These are phyloP conservation scores for Phaffia rhodozyma DNA, from an alignment of 1,284 basidiomycete genomes.

Conservation along the genomic window DNA sequence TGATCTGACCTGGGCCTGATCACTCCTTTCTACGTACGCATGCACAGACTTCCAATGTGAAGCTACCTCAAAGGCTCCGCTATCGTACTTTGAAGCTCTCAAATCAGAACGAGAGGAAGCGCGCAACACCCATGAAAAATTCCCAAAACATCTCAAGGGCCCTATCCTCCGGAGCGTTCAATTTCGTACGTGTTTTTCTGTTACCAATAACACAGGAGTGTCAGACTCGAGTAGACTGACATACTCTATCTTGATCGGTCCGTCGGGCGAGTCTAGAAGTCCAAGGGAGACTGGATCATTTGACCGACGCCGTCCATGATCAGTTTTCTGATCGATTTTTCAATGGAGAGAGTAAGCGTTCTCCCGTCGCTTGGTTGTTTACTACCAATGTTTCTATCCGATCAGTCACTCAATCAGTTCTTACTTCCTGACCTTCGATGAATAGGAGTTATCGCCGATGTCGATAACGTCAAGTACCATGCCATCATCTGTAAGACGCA, in stretches of 20 bases:
- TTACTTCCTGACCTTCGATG: not conserved
- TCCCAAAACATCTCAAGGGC: constrained; percentile 83
- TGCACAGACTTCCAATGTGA: constrained; percentile 72
- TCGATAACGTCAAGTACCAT: constrained; percentile 64
- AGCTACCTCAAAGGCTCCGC: constrained; percentile 81
- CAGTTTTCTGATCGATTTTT: constrained; percentile 94
- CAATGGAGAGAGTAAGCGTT: constrained; percentile 61
- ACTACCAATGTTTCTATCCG: not conserved
- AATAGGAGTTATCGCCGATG: constrained; percentile 67
- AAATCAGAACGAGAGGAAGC: constrained; percentile 84
- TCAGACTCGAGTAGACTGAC: not conserved
- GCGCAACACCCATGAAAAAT: constrained; percentile 71
- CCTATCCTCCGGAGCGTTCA: constrained; percentile 84
- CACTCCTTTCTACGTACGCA: not conserved
- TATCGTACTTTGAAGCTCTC: constrained; percentile 88
- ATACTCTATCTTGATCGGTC: not conserved
- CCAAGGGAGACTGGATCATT: constrained; percentile 83
- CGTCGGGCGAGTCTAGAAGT: constrained; percentile 52
- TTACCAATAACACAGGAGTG: not conserved
- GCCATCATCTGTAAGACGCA: constrained; percentile 26
- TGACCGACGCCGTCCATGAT: constrained; percentile 88
- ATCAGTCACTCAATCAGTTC: not conserved
- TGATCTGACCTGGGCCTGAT: not conserved
- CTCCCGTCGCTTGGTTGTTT: constrained; percentile 23
- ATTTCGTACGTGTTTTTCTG: constrained; percentile 60